Evolutionary conservation across 2,329 filamentous ascomycete species (phyloP).

Genomic region (Calonectria pseudoreteaudii): DNA sequence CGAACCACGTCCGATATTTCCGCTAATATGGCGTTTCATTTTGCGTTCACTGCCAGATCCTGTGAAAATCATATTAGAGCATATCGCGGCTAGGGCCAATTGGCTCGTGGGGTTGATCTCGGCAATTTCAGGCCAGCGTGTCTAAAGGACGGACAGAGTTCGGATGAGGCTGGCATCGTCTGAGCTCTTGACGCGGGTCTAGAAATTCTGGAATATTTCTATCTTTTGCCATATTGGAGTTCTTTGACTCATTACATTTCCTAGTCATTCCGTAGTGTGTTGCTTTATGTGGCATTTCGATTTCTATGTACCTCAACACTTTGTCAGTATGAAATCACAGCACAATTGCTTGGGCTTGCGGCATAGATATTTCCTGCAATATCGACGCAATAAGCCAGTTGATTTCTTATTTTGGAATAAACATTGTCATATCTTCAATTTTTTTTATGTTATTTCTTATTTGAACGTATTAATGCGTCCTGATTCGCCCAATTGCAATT

Average conservation of each 20-base stretch:
- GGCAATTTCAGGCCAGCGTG: not conserved
- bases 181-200: not conserved
- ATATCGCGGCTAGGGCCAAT: not conserved
- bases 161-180: not conserved
- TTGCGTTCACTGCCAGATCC: not conserved
- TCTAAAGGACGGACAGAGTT: not conserved
- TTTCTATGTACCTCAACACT: not conserved
- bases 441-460: too few relatives aligned
- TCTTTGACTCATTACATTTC: not conserved
- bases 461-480: too few relatives aligned
- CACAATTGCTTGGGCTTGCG: too few relatives aligned
- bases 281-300: too few relatives aligned
- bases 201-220: not conserved
- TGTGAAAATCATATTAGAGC: not conserved
- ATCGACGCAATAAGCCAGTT: too few relatives aligned
- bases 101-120: not conserved
- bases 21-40: not conserved
- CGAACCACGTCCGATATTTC: not conserved
- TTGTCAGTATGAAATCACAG: not conserved
- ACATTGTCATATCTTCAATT: too few relatives aligned
- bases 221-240: not conserved
- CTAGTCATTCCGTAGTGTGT: not conserved
- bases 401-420: too few relatives aligned
- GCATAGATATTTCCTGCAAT: too few relatives aligned
- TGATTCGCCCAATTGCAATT: too few relatives aligned